Base-by-base conservation (phyloP, 352 stramenopile genomes). In the Phytophthora vignae region DNA sequence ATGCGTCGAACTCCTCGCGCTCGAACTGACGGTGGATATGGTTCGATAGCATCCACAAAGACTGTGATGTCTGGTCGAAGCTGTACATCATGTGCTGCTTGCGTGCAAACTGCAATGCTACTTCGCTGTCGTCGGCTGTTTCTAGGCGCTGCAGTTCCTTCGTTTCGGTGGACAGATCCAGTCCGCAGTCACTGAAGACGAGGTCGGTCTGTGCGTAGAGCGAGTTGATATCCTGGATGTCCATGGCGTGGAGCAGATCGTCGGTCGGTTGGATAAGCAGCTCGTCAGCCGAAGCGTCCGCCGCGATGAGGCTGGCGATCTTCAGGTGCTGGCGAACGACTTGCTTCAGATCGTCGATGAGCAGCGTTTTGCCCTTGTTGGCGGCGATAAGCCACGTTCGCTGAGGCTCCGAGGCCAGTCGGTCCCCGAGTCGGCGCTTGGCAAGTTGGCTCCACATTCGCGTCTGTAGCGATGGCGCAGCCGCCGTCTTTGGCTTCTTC, bases 331-430 rank as follows among this genome's bases (percentile, higher is more conserved):
- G 56, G 8, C 42, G 56, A 9, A 63, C 56, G 25, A 55, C 40
- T 14, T 54, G 25, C 56, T 31, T 63, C 40, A 63, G 38, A 22
- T 63, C 56, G 38, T n/a, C 56, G 5, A 63, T 63, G 33, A 55
- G 56, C 25, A 9, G 5, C 1, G 38, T 31, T 27, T 54, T 63
- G 8, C 56, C 56, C 3, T 25, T 22, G 4, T 55, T 53, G 9
- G 56, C 56, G 9, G 42, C 22, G 25, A 14, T n/a, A 31, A 63
- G 36, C 56, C 56, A 63, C 10, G 7, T 14, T 17, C 44, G 56
- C 14, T 63, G 40, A 15, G 40, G 40, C 42, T 63, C 40, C 12
- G 56, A 22, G 0, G 29, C 15, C 8, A 63, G 36, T 15, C 36
- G 36, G 14, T 17, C 14, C 36, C 14, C 36, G 4, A 44, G 36